Percentiles rank a stretch among this genome's conserved stretches.
These are phyloP conservation scores for Suillus subalutaceus DNA, from an alignment of 768 basidiomycete species.

Conservation along the genomic window DNA sequence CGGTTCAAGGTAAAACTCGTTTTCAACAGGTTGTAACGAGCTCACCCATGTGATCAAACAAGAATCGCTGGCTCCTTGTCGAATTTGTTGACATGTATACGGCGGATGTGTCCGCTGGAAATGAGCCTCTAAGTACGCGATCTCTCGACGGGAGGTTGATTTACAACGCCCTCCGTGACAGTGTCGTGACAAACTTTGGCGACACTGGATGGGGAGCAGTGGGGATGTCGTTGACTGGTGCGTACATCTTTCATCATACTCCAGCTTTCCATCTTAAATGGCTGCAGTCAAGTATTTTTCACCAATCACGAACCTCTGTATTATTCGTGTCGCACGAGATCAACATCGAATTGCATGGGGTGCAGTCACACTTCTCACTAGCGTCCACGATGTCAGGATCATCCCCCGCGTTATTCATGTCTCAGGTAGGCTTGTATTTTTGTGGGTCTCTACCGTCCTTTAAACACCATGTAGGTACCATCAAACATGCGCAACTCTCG, in stretches of 20 bases:
- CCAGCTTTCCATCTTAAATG: background rate
- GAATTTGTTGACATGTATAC: slow-evolving; percentile 56
- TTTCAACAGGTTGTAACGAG: background rate
- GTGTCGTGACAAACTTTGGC: slow-evolving; percentile 62
- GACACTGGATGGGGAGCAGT: slow-evolving; percentile 88
- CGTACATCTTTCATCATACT: slow-evolving; percentile 21
- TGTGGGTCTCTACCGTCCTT: background rate
- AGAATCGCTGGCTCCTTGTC: slow-evolving; percentile 91
- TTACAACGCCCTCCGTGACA: slow-evolving; percentile 69
- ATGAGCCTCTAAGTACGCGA: background rate
- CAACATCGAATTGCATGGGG: slow-evolving; percentile 83
- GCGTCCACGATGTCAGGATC: slow-evolving; percentile 57
- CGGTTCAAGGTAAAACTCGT: slow-evolving; percentile 1
- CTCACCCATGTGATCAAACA: background rate
- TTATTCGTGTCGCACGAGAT: slow-evolving; percentile 83
- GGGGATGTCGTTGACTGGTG: slow-evolving; percentile 69
- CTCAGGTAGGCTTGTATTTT: slow-evolving; percentile 47
- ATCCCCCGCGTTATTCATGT: slow-evolving; percentile 82
- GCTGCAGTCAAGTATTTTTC: slow-evolving; percentile 85
- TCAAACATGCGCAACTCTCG: slow-evolving; percentile 81
- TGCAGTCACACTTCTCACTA: slow-evolving; percentile 68
- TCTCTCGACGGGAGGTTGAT: slow-evolving; percentile 65
- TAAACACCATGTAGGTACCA: slow-evolving; percentile 61
- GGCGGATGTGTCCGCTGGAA: slow-evolving; percentile 17
- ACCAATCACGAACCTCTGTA: slow-evolving; percentile 78